Evolutionary conservation across 2,329 filamentous ascomycete genomes (phyloP).

Genomic region (Fusarium sororula): DNA sequence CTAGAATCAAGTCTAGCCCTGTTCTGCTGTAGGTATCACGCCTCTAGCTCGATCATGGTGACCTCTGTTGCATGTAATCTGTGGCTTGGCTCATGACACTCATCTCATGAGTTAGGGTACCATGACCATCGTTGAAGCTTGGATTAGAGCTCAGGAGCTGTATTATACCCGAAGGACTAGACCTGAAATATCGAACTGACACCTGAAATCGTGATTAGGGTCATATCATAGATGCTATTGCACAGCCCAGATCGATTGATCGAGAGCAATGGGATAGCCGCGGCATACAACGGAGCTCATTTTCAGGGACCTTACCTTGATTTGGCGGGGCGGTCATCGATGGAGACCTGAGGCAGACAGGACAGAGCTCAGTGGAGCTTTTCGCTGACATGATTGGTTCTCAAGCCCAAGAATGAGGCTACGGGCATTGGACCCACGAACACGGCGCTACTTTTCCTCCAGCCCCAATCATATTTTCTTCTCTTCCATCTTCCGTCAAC

Average conservation of each 20-base stretch:
- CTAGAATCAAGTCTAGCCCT: conserved; percentile 14
- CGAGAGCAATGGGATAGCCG: neutral
- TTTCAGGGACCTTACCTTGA: neutral
- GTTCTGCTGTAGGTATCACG: conserved; percentile 37
- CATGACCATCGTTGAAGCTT: neutral
- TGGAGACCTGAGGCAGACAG: conserved; percentile 36
- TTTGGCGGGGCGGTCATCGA: neutral
- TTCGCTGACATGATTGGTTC: conserved; percentile 33
- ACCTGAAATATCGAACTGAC: neutral
- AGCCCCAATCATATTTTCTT: conserved; percentile 41
- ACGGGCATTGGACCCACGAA: conserved; percentile 31
- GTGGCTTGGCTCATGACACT: conserved; percentile 36
- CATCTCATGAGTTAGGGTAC: conserved; percentile 13
- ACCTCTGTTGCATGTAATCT: conserved; percentile 8
- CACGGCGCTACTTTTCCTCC: conserved; percentile 38
- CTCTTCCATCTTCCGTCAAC: conserved; percentile 35
- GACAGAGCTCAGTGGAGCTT: conserved; percentile 19
- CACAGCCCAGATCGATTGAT: conserved; percentile 11
- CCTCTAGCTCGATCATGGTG: conserved; percentile 31
- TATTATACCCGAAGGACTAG: neutral
- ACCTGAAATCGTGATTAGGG: neutral
- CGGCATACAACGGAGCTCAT: conserved; percentile 1
- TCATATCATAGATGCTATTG: neutral
- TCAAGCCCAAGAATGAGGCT: conserved; percentile 12
- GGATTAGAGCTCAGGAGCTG: neutral